Conservation (phyloP, 1,284 basidiomycete species). For the Apiotrichum veenhuisii region DNA sequence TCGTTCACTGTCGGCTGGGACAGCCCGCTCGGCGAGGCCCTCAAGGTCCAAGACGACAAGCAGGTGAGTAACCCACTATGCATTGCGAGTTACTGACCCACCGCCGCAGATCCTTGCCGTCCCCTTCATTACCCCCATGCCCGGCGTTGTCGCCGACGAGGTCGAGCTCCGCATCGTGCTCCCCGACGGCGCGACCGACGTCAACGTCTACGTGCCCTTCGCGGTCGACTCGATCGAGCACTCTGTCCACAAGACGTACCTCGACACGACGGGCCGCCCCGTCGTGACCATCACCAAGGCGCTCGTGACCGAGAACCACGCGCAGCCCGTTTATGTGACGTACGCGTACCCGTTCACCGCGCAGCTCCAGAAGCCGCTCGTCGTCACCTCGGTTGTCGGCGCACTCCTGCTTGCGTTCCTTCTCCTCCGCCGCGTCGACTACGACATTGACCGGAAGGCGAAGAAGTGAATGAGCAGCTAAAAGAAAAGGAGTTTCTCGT, state of each 20-base stretch:
- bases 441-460: conserved; percentile 33
- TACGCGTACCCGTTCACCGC: conserved; percentile 74
- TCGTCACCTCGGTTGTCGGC: conserved; percentile 45
- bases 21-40: conserved; percentile 64
- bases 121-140: conserved; percentile 79
- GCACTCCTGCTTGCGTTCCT: conserved; percentile 43
- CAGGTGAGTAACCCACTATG: conserved; percentile 52
- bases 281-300: conserved; percentile 69
- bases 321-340: conserved; percentile 55
- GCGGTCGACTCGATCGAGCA: conserved; percentile 60
- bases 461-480: neutral
- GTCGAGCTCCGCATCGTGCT: conserved; percentile 75
- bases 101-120: conserved; percentile 70
- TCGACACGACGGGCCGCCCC: conserved; percentile 89
- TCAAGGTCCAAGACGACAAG: conserved; percentile 51
- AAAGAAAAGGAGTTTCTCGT: too few relatives aligned
- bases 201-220: conserved; percentile 75
- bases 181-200: conserved; percentile 88
- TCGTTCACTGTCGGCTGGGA: conserved; percentile 92
- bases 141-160: conserved; percentile 75
- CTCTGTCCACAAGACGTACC: conserved; percentile 74
- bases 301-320: conserved; percentile 73
- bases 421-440: conserved; percentile 44
- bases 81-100: neutral
- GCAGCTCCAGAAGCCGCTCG: conserved; percentile 76